Conservation (phyloP, 768 basidiomycete species). For the Mycena capillaripes region DNA sequence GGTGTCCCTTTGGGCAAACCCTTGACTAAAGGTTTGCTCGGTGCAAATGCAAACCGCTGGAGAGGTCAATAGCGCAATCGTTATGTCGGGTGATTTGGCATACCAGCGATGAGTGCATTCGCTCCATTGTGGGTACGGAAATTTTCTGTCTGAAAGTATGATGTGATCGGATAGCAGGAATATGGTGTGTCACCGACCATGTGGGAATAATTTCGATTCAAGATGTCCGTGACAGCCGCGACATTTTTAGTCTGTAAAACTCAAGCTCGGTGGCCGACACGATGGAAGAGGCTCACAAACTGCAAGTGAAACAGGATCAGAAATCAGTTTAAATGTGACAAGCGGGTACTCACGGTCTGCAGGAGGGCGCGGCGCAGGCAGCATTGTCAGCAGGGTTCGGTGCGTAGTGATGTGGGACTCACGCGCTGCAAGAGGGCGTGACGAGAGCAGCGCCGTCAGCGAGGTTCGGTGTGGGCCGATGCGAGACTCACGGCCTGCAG, state of each 20-base stretch:
- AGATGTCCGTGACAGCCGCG: not conserved
- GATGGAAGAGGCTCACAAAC: too few species aligned
- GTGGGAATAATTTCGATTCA: not conserved
- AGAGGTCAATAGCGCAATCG: not conserved
- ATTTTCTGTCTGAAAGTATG: not conserved
- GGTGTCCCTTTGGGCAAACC: not conserved
- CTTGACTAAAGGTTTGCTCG: conserved; percentile 9
- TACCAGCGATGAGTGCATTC: conserved; percentile 1
- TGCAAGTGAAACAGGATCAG: too few species aligned
- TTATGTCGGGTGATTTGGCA: not conserved
- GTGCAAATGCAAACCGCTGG: conserved; percentile 5
- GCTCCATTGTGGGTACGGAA: not conserved
- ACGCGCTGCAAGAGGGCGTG: too few species aligned
- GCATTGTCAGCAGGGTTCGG: too few species aligned
- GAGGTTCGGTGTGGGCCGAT: too few species aligned
- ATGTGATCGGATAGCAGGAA: not conserved
- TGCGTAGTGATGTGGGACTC: too few species aligned
- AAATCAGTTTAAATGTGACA: too few species aligned
- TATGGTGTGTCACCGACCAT: conserved; percentile 2
- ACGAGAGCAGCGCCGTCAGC: too few species aligned
- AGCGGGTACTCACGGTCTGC: too few species aligned
- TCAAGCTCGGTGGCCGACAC: too few species aligned
- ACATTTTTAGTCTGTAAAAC: not conserved
- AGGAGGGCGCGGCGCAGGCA: too few species aligned
- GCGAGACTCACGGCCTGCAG: too few species aligned